These are phyloP conservation scores for Candida albicans DNA, from an alignment of 1,139 yeast genomes.

Conservation along the genomic window DNA sequence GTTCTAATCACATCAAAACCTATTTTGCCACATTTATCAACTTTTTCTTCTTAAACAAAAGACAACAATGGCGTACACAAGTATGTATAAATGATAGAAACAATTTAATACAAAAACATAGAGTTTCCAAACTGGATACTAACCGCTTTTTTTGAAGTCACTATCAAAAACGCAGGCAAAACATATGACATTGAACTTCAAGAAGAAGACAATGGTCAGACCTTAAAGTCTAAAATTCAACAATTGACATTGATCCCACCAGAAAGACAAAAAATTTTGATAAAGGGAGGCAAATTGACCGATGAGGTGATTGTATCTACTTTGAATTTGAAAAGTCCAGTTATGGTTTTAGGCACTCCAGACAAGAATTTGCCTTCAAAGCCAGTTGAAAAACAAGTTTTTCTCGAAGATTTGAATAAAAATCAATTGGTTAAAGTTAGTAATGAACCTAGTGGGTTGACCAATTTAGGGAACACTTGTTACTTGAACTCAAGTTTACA, in stretches of 20 bases:
- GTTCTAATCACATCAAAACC: neutral
- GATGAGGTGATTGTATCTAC: conserved; percentile 53
- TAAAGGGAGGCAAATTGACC: conserved; percentile 83
- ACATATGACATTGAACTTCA: conserved; percentile 67
- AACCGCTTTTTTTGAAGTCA: conserved; percentile 24
- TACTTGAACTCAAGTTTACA: conserved; percentile 90
- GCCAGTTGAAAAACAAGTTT: conserved; percentile 56
- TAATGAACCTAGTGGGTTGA: conserved; percentile 75
- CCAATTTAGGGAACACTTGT: conserved; percentile 92
- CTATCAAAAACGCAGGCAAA: conserved; percentile 85
- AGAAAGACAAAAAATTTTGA: conserved; percentile 84
- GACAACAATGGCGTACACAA: conserved; percentile 4
- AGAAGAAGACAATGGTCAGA: conserved; percentile 58
- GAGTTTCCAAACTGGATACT: neutral
- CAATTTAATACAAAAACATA: neutral
- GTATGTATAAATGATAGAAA: conserved; percentile 5
- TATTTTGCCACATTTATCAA: neutral
- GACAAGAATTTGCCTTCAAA: conserved; percentile 63
- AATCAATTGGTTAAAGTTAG: conserved; percentile 39
- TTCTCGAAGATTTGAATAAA: conserved; percentile 68
- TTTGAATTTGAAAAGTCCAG: conserved; percentile 63
- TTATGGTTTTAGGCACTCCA: conserved; percentile 93
- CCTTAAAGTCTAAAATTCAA: conserved; percentile 69
- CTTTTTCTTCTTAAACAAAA: neutral
- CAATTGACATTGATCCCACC: conserved; percentile 79